A percentile compares a stretch with the other conserved stretches of the same genome.
These are phyloP conservation scores for Lathyrus sativus DNA, from an alignment of 306 rosid genomes.

Conservation along the genomic window DNA sequence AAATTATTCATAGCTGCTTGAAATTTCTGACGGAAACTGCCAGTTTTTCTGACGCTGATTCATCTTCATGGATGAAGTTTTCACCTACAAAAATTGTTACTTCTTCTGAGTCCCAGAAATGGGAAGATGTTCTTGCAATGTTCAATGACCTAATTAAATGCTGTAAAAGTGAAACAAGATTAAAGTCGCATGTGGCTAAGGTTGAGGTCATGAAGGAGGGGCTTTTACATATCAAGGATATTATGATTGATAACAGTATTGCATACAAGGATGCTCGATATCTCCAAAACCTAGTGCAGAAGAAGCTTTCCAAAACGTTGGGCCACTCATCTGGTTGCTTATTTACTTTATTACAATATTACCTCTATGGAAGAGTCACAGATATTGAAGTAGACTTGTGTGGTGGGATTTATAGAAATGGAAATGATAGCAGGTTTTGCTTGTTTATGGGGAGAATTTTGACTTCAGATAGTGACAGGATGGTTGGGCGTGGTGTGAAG, in stretches of 20 bases:
- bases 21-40: slow-evolving; percentile 54
- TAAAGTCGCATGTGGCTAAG: slow-evolving; percentile 55
- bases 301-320: slow-evolving; percentile 74
- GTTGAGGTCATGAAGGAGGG: slow-evolving; percentile 84
- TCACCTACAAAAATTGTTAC: slow-evolving; percentile 46
- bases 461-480: slow-evolving; percentile 67
- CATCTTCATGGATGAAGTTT: slow-evolving; percentile 84
- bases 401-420: slow-evolving; percentile 61
- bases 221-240: slow-evolving; percentile 73
- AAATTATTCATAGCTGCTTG: slow-evolving; percentile 71
- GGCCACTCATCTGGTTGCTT: slow-evolving; percentile 86
- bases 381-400: slow-evolving; percentile 75
- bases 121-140: slow-evolving; percentile 90
- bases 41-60: slow-evolving; percentile 45
- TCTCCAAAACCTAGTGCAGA: slow-evolving; percentile 71
- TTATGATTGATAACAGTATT: slow-evolving; percentile 57
- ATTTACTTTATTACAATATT: slow-evolving; percentile 72
- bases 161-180: slow-evolving; percentile 52
- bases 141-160: slow-evolving; percentile 64
- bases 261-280: slow-evolving; percentile 72
- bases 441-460: slow-evolving; percentile 81
- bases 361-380: slow-evolving; percentile 61
- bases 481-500: slow-evolving; percentile 74
- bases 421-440: slow-evolving; percentile 44
- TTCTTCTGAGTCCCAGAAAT: slow-evolving; percentile 52